A percentile compares a stretch with the other conserved stretches of the same genome.
Conservation (phyloP, 2,329 filamentous ascomycete genomes). For the Diaporthe ampelina region DNA sequence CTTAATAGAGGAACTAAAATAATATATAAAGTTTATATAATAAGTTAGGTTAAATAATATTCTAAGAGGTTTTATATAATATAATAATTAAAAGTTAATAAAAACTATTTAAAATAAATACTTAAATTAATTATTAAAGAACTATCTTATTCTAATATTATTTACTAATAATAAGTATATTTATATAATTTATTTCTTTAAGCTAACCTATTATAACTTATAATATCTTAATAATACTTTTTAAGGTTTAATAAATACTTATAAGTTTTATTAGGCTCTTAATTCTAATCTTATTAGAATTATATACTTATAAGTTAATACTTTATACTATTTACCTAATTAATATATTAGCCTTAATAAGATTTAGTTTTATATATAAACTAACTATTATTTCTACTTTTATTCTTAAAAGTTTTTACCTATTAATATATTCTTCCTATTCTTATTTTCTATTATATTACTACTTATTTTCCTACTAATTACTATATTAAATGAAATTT, state of each 20-base stretch:
- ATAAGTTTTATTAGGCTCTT: neutral
- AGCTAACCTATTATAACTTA: no score
- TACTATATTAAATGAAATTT: slow-evolving; percentile 2
- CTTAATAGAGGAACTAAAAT: no score
- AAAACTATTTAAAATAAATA: no score
- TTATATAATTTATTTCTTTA: neutral
- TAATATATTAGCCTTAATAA: neutral
- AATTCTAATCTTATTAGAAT: neutral
- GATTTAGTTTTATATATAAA: neutral
- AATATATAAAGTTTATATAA: no score
- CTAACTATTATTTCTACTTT: neutral
- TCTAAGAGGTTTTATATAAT: slow-evolving; percentile 3
- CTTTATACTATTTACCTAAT: neutral
- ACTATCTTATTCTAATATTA: no score
- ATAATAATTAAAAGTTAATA: no score
- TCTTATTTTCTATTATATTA: neutral
- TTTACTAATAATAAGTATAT: no score
- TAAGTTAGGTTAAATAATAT: slow-evolving; percentile 3
- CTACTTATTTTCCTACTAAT: neutral
- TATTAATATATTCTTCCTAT: neutral
- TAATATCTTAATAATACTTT: neutral
- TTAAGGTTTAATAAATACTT: no score
- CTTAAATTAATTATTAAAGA: no score
- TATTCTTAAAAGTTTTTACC: neutral
- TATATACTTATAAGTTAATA: neutral